A percentile compares a stretch with the other conserved stretches of the same genome.
Evolutionary conservation across 495 filamentous ascomycete genomes (phyloP).

Genomic region (Podospora bellae-mahoneyi): DNA sequence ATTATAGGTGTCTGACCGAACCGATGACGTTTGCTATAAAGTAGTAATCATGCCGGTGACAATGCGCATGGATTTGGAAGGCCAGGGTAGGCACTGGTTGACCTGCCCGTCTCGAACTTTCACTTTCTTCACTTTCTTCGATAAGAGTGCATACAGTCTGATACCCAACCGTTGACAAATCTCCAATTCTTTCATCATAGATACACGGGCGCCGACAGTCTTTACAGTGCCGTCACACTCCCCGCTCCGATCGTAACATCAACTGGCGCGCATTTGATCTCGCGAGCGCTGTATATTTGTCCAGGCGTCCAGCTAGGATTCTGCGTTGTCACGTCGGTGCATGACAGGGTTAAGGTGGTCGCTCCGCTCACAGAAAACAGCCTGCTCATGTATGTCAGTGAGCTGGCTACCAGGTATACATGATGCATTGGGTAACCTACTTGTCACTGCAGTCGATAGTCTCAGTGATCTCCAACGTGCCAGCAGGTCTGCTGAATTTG

Average conservation of each 20-base stretch:
- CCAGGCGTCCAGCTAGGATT: slow-evolving; percentile 43
- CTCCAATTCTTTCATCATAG: too few relatives aligned
- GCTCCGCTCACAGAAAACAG: slow-evolving; percentile 34
- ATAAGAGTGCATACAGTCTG: background rate
- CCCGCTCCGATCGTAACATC: slow-evolving; percentile 7
- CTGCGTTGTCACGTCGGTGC: slow-evolving; percentile 34
- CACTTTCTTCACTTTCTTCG: background rate
- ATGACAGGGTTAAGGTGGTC: slow-evolving; percentile 34
- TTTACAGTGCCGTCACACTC: background rate
- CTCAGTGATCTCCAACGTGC: slow-evolving; percentile 37
- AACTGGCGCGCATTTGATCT: slow-evolving; percentile 35
- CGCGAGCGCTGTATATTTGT: slow-evolving; percentile 36
- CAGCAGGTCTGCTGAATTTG: slow-evolving; percentile 33
- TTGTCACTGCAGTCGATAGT: slow-evolving; percentile 30
- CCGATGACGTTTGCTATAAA: background rate
- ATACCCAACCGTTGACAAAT: background rate
- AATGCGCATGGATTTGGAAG: background rate
- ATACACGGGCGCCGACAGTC: background rate
- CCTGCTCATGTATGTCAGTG: slow-evolving; percentile 24
- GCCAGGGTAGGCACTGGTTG: background rate
- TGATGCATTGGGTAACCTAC: too few relatives aligned
- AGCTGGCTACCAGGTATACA: too few relatives aligned
- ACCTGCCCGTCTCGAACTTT: background rate
- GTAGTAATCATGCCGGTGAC: background rate
- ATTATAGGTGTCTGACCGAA: background rate